Conservation (phyloP, 2,329 filamentous ascomycete species). For the Arachnopeziza araneosa region DNA sequence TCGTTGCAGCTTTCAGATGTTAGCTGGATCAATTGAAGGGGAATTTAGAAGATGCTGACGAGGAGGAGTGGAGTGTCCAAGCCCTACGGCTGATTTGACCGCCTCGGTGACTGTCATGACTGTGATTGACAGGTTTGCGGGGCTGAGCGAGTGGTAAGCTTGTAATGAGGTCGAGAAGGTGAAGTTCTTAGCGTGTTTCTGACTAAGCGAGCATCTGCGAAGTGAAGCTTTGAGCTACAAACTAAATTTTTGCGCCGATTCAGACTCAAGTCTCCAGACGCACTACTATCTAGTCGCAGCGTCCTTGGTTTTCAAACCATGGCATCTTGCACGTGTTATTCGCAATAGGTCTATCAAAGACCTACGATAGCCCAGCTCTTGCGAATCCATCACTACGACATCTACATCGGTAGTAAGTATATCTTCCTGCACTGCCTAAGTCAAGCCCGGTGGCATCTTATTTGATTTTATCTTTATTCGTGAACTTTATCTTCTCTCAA, state of each 20-base stretch:
- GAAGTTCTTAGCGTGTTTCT: not conserved
- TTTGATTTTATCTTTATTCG: not conserved
- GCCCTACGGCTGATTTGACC: constrained; percentile 42
- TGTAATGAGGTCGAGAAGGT: not conserved
- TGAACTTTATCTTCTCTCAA: not conserved
- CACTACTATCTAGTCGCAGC: too few relatives aligned
- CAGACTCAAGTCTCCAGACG: too few relatives aligned
- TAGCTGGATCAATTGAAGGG: constrained; percentile 8
- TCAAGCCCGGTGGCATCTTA: not conserved
- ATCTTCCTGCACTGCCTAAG: not conserved
- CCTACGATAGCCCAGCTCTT: not conserved
- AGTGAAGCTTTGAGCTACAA: too few relatives aligned
- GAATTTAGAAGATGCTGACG: constrained; percentile 14
- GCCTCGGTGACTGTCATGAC: constrained; percentile 42
- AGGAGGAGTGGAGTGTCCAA: constrained; percentile 26
- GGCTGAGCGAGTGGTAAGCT: not conserved
- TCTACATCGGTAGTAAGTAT: not conserved
- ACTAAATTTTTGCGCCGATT: too few relatives aligned
- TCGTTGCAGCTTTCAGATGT: constrained; percentile 59
- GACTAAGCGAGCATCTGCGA: too few relatives aligned
- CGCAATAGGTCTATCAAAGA: not conserved
- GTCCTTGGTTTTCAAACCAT: too few relatives aligned
- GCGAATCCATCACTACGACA: not conserved
- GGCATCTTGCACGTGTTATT: too few relatives aligned
- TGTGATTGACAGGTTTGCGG: constrained; percentile 1